Conservation (phyloP, 2,329 filamentous ascomycete genomes). For the Paecilomyces niveus region DNA sequence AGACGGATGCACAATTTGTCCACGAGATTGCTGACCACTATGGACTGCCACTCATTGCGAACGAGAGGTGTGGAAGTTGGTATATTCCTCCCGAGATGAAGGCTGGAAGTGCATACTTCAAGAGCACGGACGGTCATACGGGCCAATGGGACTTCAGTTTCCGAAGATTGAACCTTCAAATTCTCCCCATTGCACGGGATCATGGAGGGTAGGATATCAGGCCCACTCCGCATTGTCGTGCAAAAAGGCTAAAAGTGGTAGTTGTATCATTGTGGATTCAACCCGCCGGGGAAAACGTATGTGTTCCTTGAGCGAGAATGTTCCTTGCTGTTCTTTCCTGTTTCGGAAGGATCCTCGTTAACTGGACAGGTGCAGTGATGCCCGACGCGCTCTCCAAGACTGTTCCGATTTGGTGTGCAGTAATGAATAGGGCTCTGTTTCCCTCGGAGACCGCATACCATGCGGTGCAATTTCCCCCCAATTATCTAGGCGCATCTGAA, state of each 20-base stretch:
- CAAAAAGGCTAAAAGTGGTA: slow-evolving; percentile 5
- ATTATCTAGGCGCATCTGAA: slow-evolving; percentile 67
- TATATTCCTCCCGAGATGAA: slow-evolving; percentile 66
- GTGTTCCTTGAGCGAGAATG: slow-evolving; percentile 15
- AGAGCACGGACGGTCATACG: slow-evolving; percentile 92
- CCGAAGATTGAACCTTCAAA: slow-evolving; percentile 73
- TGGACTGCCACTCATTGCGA: slow-evolving; percentile 69
- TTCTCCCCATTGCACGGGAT: slow-evolving; percentile 61
- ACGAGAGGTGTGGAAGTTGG: slow-evolving; percentile 95
- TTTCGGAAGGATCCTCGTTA: slow-evolving; percentile 6
- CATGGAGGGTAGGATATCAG: slow-evolving; percentile 55
- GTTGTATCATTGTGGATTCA: slow-evolving; percentile 77
- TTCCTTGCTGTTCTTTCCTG: slow-evolving; percentile 4
- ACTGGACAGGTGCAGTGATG: slow-evolving; percentile 53
- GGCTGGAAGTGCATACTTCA: slow-evolving; percentile 79
- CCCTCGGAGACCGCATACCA: slow-evolving; percentile 46
- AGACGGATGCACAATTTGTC: slow-evolving; percentile 69
- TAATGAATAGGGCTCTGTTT: slow-evolving; percentile 75
- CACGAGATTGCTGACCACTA: slow-evolving; percentile 44
- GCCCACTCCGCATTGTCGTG: not conserved
- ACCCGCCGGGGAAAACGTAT: slow-evolving; percentile 80
- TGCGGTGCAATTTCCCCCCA: slow-evolving; percentile 62
- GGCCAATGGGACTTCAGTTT: slow-evolving; percentile 87
- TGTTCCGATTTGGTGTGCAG: slow-evolving; percentile 85
- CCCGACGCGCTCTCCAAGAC: slow-evolving; percentile 93